A percentile compares a stretch with the other conserved stretches of the same genome.
Conservation (phyloP, 257 asterid species). For the Primulina huaijiensis region DNA sequence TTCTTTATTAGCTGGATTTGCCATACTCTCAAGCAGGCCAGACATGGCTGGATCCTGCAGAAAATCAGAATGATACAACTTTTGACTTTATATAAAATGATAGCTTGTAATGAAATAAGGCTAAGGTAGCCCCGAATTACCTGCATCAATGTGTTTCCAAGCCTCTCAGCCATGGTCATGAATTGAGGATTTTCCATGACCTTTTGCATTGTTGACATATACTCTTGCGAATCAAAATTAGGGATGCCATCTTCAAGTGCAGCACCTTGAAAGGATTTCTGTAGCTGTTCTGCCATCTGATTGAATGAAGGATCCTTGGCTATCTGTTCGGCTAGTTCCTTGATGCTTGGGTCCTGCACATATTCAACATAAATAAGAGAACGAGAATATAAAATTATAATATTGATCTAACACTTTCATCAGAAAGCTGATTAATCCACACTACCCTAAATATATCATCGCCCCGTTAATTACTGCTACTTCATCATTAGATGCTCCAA, state of each 20-base stretch:
- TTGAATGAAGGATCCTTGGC: conserved; percentile 87
- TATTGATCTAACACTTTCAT: too few relatives aligned
- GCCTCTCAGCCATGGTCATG: conserved; percentile 93
- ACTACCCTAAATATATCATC: background rate
- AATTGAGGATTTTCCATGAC: conserved; percentile 99
- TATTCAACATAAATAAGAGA: background rate
- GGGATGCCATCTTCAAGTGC: conserved; percentile 67
- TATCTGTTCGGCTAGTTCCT: conserved; percentile 91
- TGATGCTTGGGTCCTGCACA: conserved; percentile 87
- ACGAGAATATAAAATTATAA: too few relatives aligned
- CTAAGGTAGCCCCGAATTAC: conserved; percentile 33
- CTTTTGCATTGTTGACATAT: conserved; percentile 87
- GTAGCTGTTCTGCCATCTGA: conserved; percentile 99
- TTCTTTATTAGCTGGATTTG: conserved; percentile 76
- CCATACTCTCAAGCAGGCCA: conserved; percentile 83
- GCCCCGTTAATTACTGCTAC: background rate
- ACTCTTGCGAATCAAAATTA: conserved; percentile 81
- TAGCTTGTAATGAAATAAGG: conserved; percentile 17
- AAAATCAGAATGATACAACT: conserved; percentile 18
- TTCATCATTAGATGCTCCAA: background rate
- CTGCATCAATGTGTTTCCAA: conserved; percentile 91
- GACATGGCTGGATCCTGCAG: conserved; percentile 95
- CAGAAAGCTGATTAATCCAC: background rate
- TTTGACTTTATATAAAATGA: background rate
- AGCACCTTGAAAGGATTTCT: conserved; percentile 86